phyloP scores from a whole-genome alignment of 2,329 filamentous ascomycete genomes.

The Nannizzia gypsea region DNA sequence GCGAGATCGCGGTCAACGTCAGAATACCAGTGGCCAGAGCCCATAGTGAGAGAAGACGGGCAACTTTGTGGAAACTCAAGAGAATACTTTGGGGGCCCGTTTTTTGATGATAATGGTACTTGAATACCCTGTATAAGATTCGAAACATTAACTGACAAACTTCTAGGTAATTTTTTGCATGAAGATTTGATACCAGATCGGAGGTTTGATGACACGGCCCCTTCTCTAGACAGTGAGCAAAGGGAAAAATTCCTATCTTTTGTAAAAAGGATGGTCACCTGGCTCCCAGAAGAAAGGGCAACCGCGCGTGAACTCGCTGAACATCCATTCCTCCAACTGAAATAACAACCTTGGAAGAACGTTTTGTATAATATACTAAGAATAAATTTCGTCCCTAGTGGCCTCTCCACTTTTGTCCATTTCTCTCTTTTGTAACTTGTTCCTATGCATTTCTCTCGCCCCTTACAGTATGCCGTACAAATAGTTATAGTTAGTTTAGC shows the following conservation, averaged over 20 bases:
- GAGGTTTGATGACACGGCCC: conserved; percentile 9
- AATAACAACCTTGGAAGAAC: no score
- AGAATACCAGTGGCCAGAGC: conserved; percentile 9
- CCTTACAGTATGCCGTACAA: no score
- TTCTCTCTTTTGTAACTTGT: no score
- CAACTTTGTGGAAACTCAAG: conserved; percentile 18
- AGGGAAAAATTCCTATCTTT: conserved; percentile 25
- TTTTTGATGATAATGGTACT: conserved; percentile 17
- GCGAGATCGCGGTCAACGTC: not conserved
- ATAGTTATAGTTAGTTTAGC: not conserved
- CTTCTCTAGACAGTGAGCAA: conserved; percentile 20
- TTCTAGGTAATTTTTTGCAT: conserved; percentile 15
- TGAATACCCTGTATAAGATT: conserved; percentile 10
- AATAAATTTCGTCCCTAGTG: no score
- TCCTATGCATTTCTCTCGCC: no score
- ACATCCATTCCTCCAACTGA: conserved; percentile 17
- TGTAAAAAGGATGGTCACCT: conserved; percentile 22
- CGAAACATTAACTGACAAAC: conserved; percentile 16
- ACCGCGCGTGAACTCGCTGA: conserved; percentile 24
- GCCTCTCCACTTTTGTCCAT: no score
- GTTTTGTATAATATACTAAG: no score
- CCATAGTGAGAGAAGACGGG: not conserved
- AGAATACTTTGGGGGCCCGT: conserved; percentile 26
- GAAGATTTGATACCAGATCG: conserved; percentile 11
- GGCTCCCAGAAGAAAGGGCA: conserved; percentile 24